Base-by-base conservation (phyloP, 805 yeast species). In the Nakazawaea populi region DNA sequence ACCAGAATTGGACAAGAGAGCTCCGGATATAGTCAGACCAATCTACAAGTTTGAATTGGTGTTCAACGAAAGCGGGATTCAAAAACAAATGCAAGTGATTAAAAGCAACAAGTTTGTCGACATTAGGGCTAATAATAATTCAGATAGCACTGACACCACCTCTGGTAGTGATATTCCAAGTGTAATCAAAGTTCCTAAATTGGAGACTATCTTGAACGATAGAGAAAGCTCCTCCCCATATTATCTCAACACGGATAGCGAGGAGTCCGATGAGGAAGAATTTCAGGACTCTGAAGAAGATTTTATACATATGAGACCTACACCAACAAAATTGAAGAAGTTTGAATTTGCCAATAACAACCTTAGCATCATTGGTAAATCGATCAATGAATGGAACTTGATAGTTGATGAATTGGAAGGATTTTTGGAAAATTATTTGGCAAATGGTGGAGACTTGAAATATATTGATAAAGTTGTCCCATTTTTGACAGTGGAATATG, bases 371-470 rank as follows among this genome's bases (percentile, higher is more conserved):
- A 57, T 76, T 35, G 84, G 83, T 9, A 72, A 73, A 49, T 68
- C 79, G 7, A 57, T 81, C 47, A 76, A 74, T 56, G 87, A 80
- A 56, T 77, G 82, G 75, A 73, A 75, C 51, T 34, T 52, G 4
- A 62, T 70, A 41, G 75, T 78, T 27, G 68, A 70, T 11, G 82
- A 77, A 56, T 76, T 76, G 59, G 78, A 74, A 55, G 48, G 53
- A 5, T 77, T 69, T 52, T 47, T 58, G 51, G 46, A 52, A 51
- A 44, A n/a, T 34, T 38, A 47, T 49, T 18, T 32, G 30, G 30
- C 40, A n/a, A 45, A 32, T 43, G 41, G 40, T 29, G 37, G 31
- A 7, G 51, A 44, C 42, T 28, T 34, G 14, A 42, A 14, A n/a
- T 11, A 18, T 42, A 31, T 42, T 14, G 46, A 50, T 10, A 46